Evolutionary conservation across 1,284 basidiomycete genomes (phyloP).

Genomic region (Boletus sp.): DNA sequence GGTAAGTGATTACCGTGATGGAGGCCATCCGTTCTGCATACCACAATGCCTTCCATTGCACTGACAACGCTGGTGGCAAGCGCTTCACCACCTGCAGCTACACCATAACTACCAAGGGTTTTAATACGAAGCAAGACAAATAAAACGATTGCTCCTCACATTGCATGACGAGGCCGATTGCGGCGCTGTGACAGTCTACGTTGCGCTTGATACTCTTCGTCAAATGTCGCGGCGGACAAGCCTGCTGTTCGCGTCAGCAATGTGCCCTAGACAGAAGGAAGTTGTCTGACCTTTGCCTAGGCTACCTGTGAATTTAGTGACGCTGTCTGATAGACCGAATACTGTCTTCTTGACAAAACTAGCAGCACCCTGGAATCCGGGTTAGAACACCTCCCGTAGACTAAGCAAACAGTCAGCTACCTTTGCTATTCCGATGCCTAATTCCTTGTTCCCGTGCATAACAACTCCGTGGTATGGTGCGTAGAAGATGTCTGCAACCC

Average conservation of each 20-base stretch:
- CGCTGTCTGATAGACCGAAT: slow-evolving; percentile 92
- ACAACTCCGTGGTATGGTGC: slow-evolving; percentile 98
- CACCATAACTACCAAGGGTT: slow-evolving; percentile 69
- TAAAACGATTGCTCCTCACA: slow-evolving; percentile 49
- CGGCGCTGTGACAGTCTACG: slow-evolving; percentile 85
- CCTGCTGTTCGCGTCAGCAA: slow-evolving; percentile 45
- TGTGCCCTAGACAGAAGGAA: neutral
- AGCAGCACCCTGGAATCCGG: slow-evolving; percentile 73
- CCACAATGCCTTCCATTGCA: slow-evolving; percentile 93
- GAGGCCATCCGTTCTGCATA: slow-evolving; percentile 38
- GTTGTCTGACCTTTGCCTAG: slow-evolving; percentile 80
- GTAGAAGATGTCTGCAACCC: slow-evolving; percentile 98
- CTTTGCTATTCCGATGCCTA: slow-evolving; percentile 97
- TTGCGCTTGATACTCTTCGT: slow-evolving; percentile 91
- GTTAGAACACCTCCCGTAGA: slow-evolving; percentile 11
- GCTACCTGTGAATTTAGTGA: slow-evolving; percentile 96
- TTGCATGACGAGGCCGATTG: slow-evolving; percentile 94
- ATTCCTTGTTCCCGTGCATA: slow-evolving; percentile 93
- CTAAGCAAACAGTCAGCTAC: slow-evolving; percentile 36
- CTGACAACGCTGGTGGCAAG: slow-evolving; percentile 92
- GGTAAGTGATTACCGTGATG: slow-evolving; percentile 1
- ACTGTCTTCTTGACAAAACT: slow-evolving; percentile 99
- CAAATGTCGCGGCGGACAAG: slow-evolving; percentile 93
- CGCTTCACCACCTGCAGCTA: slow-evolving; percentile 91
- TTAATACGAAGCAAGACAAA: slow-evolving; percentile 7